Evolutionary conservation across 495 filamentous ascomycete genomes (phyloP).

Genomic region (Evansstolkia leycettana): DNA sequence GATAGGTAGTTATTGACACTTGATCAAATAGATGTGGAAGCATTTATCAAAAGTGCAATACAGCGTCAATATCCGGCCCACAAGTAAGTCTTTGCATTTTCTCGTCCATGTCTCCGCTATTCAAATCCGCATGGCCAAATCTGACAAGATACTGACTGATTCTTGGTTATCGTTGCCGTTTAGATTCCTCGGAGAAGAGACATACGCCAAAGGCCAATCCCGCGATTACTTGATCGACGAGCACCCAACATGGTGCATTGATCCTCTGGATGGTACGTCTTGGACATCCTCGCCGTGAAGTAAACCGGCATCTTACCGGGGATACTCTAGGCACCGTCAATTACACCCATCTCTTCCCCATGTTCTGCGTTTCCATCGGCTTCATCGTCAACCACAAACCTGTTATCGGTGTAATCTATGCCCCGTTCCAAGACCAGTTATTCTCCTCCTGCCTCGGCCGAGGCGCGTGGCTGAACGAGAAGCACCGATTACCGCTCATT

Average conservation of each 20-base stretch:
- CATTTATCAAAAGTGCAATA: constrained; percentile 47
- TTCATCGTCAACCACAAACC: constrained; percentile 44
- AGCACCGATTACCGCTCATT: constrained; percentile 42
- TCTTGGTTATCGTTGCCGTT: neutral
- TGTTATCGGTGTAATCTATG: constrained; percentile 53
- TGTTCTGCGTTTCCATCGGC: constrained; percentile 60
- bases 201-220: constrained; percentile 45
- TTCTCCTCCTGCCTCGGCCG: constrained; percentile 49
- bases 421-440: constrained; percentile 50
- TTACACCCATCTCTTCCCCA: constrained; percentile 60
- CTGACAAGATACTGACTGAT: neutral
- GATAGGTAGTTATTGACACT: neutral
- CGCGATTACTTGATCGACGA: constrained; percentile 50
- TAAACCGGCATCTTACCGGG: neutral
- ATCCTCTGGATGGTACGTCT: constrained; percentile 47
- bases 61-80: constrained; percentile 44
- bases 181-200: constrained; percentile 62
- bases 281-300: neutral
- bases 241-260: constrained; percentile 56
- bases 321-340: constrained; percentile 43
- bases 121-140: too few species aligned
- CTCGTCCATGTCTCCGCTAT: too few species aligned
- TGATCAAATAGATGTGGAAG: constrained; percentile 44
- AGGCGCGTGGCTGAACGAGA: constrained; percentile 56
- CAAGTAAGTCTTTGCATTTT: constrained; percentile 38